Percentiles rank a stretch among this genome's conserved stretches.
Evolutionary conservation across 2,329 filamentous ascomycete genomes (phyloP).

Genomic region (Alternaria viburni): DNA sequence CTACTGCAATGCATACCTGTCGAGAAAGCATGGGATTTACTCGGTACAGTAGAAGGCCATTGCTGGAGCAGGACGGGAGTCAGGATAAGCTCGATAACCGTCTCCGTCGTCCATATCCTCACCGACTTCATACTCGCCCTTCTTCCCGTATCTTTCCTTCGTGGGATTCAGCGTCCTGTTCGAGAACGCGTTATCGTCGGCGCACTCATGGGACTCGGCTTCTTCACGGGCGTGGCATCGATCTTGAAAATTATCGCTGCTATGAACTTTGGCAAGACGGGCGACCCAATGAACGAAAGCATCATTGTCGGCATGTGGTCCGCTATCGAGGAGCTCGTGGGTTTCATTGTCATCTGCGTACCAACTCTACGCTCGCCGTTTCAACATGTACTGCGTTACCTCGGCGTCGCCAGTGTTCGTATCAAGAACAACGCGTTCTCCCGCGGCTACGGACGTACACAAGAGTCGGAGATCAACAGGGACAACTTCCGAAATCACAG

Average conservation of each 20-base stretch:
- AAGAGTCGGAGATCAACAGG: background rate
- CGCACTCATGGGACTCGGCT: slow-evolving; percentile 23
- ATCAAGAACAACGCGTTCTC: slow-evolving; percentile 3
- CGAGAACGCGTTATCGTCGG: slow-evolving; percentile 24
- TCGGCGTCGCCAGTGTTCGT: slow-evolving; percentile 8
- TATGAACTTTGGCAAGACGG: slow-evolving; percentile 17
- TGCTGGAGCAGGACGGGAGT: slow-evolving; percentile 11
- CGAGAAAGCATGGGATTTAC: slow-evolving; percentile 22
- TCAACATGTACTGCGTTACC: slow-evolving; percentile 17
- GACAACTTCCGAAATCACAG: background rate
- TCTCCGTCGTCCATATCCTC: slow-evolving; percentile 20
- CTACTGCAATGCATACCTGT: slow-evolving; percentile 29
- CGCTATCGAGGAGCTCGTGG: slow-evolving; percentile 28
- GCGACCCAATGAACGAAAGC: slow-evolving; percentile 19
- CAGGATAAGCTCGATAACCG: slow-evolving; percentile 19
- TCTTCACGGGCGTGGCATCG: slow-evolving; percentile 28
- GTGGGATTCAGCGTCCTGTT: slow-evolving; percentile 17
- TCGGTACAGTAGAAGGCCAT: slow-evolving; percentile 6
- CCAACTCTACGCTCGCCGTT: slow-evolving; percentile 30
- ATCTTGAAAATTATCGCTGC: slow-evolving; percentile 26
- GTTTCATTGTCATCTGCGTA: slow-evolving; percentile 32
- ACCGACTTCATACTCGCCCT: slow-evolving; percentile 28
- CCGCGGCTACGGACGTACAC: slow-evolving; percentile 8
- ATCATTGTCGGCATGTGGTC: slow-evolving; percentile 28
- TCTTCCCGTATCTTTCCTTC: slow-evolving; percentile 24